Conservation (phyloP, 139 green algal species). For the Chloropicon primus region DNA sequence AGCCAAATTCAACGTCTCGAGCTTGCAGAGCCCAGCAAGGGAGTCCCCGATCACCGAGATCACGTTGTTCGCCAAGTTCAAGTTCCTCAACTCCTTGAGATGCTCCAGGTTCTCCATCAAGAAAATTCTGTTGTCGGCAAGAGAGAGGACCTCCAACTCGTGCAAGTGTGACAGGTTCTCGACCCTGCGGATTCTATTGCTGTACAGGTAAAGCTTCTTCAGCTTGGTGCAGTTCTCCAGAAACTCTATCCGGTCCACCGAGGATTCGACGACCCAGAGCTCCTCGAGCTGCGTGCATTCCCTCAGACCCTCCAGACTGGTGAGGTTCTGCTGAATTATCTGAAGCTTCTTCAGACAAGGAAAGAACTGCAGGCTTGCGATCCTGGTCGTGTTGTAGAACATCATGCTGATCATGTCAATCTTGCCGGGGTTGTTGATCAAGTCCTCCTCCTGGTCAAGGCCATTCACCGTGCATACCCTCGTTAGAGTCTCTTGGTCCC, state of each 20-base stretch:
- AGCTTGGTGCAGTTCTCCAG: constrained; percentile 23
- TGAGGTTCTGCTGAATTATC: constrained; percentile 47
- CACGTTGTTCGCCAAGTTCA: constrained; percentile 54
- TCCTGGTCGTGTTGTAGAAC: constrained; percentile 23
- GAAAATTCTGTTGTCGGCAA: constrained; percentile 56
- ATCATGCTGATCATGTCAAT: neutral
- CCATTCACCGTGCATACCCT: neutral
- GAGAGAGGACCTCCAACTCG: constrained; percentile 41
- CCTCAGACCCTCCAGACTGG: constrained; percentile 33
- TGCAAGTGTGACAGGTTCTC: constrained; percentile 28
- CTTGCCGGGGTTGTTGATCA: neutral
- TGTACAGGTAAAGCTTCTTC: constrained; percentile 47
- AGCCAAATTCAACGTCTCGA: constrained; percentile 51
- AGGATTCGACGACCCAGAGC: neutral
- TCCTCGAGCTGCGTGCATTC: constrained; percentile 20
- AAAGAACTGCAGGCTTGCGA: constrained; percentile 36
- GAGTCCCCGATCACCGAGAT: constrained; percentile 32
- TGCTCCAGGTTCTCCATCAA: constrained; percentile 30
- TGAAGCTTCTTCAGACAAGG: constrained; percentile 41
- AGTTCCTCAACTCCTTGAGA: constrained; percentile 34
- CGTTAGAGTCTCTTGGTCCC: neutral
- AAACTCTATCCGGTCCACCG: constrained; percentile 3
- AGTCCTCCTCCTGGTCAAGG: neutral
- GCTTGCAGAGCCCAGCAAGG: constrained; percentile 20
- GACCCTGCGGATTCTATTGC: constrained; percentile 41